Evolutionary conservation across 306 rosid genomes (phyloP), one percentile per base, ranked within the genome.

Genomic region (Rubus idaeus): DNA sequence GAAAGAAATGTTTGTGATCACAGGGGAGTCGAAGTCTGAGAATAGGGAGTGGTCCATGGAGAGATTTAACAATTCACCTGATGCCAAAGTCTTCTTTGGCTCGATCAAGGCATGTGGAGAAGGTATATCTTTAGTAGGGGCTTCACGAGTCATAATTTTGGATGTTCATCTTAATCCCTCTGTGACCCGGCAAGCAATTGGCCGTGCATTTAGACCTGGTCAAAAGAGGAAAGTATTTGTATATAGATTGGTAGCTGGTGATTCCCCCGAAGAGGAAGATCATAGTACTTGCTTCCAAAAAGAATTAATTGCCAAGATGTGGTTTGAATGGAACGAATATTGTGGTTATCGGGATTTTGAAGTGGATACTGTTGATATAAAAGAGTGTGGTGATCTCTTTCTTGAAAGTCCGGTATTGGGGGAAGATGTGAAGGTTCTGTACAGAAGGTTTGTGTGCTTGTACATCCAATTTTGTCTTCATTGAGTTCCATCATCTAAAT

Each of bases 61-160:
- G 18, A 89, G 61, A n/a, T 92, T 95, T 61, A 95, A 92, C 79
- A 89, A 81, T 65, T 88, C 97, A 1, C 78, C 92, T 10, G 83
- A 86, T 58, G 97, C 99, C 6, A 88, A 78, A 84, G 86, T 95
- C 46, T 92, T 95, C 82, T 92, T 95, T 83, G 99, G 99, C 77
- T 95, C 99, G 4, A 95, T 95, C 66, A 95, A 95, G 86, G 99
- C 99, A 2, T 95, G 99, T 55, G 99, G 99, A 35, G 99, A 95
- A 82, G 99, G 99, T 11, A 95, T 95, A 61, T 95, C 99, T 18
- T 73, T 92, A 78, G 97, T 95, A 64, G 99, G 99, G 60, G 99
- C 99, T 37, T 95, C 99, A 10, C 95, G 97, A 21, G 74, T 95
- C 23, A 78, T 95, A 16, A 85, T 95, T 18, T 77, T 95, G 79